These are phyloP conservation scores for Thalassiosira exigua DNA, from an alignment of 352 stramenopile species.

Conservation along the genomic window DNA sequence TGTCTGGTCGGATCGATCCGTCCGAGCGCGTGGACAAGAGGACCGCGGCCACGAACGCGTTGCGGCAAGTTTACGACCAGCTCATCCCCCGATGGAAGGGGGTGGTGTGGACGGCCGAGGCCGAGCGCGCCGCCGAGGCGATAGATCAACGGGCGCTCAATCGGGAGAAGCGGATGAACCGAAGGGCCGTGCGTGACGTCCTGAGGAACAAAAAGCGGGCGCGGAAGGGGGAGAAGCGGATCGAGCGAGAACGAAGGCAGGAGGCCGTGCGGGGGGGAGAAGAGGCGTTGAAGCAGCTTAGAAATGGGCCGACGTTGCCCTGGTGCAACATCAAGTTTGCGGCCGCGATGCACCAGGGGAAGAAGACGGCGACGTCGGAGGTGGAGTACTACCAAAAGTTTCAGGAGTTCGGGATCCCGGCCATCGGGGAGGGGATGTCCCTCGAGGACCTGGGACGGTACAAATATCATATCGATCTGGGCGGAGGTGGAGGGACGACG, in stretches of 20 bases:
- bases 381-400: slow-evolving; percentile 27
- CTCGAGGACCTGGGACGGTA: slow-evolving; percentile 32
- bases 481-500: slow-evolving; percentile 43
- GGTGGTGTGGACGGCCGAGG: slow-evolving; percentile 36
- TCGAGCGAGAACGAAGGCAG: not conserved
- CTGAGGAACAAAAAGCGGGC: too few species aligned
- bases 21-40: not conserved
- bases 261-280: not conserved
- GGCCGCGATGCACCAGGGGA: slow-evolving; percentile 3
- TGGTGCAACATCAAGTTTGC: slow-evolving; percentile 53
- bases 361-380: not conserved
- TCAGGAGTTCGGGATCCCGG: slow-evolving; percentile 22
- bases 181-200: too few species aligned
- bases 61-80: slow-evolving; percentile 28
- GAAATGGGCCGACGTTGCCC: slow-evolving; percentile 7
- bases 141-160: not conserved
- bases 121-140: slow-evolving; percentile 24
- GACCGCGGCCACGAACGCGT: slow-evolving; percentile 16
- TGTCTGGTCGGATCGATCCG: not conserved
- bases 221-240: not conserved
- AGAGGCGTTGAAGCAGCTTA: not conserved
- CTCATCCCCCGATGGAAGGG: slow-evolving; percentile 46
- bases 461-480: slow-evolving; percentile 61
- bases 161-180: slow-evolving; percentile 4
- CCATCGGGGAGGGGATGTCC: slow-evolving; percentile 21